A percentile compares a stretch with the other conserved stretches of the same genome.
phyloP scores from a whole-genome alignment of 176 grass and related monocot genomes.

The Carex myosuroides region DNA sequence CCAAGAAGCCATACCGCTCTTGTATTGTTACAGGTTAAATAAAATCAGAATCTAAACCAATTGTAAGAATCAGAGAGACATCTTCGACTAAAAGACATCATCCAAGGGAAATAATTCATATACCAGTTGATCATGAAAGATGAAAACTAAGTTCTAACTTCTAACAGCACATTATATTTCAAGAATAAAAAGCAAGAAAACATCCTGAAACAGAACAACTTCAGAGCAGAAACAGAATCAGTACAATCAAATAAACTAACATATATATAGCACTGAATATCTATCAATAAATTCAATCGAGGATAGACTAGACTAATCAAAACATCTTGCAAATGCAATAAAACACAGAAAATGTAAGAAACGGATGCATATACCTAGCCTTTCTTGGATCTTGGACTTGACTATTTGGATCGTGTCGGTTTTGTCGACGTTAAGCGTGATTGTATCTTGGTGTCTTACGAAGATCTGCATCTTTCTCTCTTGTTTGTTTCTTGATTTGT shows the following conservation, averaged over 20 bases:
- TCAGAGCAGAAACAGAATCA: not conserved
- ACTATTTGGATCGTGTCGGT: slow-evolving; percentile 81
- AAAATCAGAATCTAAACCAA: too few relatives aligned
- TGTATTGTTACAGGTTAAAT: too few relatives aligned
- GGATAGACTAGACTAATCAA: not conserved
- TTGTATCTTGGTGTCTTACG: slow-evolving; percentile 67
- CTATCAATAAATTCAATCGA: not conserved
- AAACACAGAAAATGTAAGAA: not conserved
- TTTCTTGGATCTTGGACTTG: slow-evolving; percentile 67
- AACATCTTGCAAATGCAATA: not conserved
- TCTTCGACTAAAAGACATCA: too few relatives aligned
- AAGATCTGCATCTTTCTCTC: slow-evolving; percentile 37
- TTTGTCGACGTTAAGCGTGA: slow-evolving; percentile 84
- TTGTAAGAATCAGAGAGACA: too few relatives aligned
- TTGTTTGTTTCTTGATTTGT: not conserved
- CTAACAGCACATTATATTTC: not conserved
- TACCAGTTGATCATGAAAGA: not conserved
- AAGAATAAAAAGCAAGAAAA: not conserved
- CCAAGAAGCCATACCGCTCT: too few relatives aligned
- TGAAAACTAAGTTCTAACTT: not conserved
- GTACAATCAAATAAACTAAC: not conserved
- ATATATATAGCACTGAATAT: not conserved
- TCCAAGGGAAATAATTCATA: too few relatives aligned
- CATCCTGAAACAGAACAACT: not conserved
- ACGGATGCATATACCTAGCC: slow-evolving; percentile 13